Percentiles rank a stretch among this genome's conserved stretches.
phyloP scores from a whole-genome alignment of 2,329 filamentous ascomycete species.

The Aureobasidium sp. region DNA sequence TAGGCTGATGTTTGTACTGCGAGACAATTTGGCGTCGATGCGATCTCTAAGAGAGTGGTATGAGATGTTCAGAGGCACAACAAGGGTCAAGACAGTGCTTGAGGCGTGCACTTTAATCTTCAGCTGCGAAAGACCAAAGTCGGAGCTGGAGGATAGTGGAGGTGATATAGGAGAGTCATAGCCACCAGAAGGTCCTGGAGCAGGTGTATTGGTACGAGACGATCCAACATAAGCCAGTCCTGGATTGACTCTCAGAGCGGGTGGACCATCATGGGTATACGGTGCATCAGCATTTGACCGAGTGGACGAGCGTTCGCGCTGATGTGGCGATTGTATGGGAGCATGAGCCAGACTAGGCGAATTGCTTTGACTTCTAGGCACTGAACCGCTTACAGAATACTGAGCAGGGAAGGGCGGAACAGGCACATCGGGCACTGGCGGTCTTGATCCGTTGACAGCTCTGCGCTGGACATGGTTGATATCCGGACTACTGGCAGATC shows the following conservation, averaged over 20 bases:
- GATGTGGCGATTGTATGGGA: slow-evolving; percentile 61
- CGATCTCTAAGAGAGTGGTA: slow-evolving; percentile 91
- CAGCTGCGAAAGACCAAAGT: slow-evolving; percentile 52
- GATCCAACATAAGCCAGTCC: background rate
- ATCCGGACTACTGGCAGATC: slow-evolving; percentile 92
- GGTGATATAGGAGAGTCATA: slow-evolving; percentile 38
- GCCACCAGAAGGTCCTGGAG: background rate
- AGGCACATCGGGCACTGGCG: slow-evolving; percentile 36
- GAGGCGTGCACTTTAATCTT: slow-evolving; percentile 95
- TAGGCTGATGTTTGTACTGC: slow-evolving; percentile 78
- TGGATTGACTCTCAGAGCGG: slow-evolving; percentile 33
- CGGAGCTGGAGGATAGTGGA: slow-evolving; percentile 21
- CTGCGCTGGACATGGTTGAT: slow-evolving; percentile 63
- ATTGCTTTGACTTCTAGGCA: slow-evolving; percentile 70
- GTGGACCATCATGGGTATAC: slow-evolving; percentile 42
- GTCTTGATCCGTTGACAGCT: slow-evolving; percentile 42
- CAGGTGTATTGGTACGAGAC: slow-evolving; percentile 9
- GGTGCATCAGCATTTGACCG: slow-evolving; percentile 11
- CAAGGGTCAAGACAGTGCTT: slow-evolving; percentile 87
- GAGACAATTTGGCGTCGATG: slow-evolving; percentile 88
- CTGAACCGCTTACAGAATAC: slow-evolving; percentile 23
- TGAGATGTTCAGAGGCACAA: slow-evolving; percentile 90
- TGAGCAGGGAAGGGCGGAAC: slow-evolving; percentile 46
- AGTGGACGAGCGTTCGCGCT: slow-evolving; percentile 49
- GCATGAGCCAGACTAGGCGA: slow-evolving; percentile 57